Percentiles rank a stretch among this genome's conserved stretches.
Conservation (phyloP, 192 early-diverging fungal species). For the Coemansia sp. region DNA sequence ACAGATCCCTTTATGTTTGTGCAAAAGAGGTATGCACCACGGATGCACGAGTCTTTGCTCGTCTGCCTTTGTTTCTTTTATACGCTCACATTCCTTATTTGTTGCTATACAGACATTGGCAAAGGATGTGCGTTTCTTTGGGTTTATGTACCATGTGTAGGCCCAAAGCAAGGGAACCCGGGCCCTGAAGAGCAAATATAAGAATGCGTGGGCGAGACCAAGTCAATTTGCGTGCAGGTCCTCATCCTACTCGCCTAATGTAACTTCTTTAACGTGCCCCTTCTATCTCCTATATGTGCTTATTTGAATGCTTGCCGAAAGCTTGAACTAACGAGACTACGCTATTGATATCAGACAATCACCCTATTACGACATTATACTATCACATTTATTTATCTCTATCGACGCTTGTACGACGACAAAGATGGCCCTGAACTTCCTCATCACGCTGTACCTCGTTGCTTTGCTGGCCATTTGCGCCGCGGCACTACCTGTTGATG, state of each 20-base stretch:
- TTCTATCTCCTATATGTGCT: background rate
- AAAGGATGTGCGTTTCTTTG: background rate
- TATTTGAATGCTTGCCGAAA: background rate
- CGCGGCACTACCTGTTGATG: background rate
- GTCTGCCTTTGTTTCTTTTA: background rate
- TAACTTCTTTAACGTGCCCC: background rate
- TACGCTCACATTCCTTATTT: background rate
- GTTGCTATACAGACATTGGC: background rate
- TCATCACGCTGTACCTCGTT: background rate
- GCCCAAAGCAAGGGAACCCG: background rate
- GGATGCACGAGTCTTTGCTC: conserved; percentile 1
- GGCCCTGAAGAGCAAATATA: conserved; percentile 1
- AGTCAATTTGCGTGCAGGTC: background rate
- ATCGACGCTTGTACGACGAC: background rate
- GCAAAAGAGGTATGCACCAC: conserved; percentile 5
- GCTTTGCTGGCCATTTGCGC: background rate
- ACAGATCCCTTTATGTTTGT: background rate
- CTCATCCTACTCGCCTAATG: background rate
- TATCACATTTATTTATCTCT: background rate
- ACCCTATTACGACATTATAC: background rate
- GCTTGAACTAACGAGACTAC: background rate
- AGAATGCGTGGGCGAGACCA: background rate
- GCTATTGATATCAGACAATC: background rate
- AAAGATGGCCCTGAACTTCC: background rate
- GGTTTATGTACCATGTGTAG: background rate